A percentile compares a stretch with the other conserved stretches of the same genome.
phyloP scores from a whole-genome alignment of 176 grass and related monocot species.

The Raddia distichophylla region DNA sequence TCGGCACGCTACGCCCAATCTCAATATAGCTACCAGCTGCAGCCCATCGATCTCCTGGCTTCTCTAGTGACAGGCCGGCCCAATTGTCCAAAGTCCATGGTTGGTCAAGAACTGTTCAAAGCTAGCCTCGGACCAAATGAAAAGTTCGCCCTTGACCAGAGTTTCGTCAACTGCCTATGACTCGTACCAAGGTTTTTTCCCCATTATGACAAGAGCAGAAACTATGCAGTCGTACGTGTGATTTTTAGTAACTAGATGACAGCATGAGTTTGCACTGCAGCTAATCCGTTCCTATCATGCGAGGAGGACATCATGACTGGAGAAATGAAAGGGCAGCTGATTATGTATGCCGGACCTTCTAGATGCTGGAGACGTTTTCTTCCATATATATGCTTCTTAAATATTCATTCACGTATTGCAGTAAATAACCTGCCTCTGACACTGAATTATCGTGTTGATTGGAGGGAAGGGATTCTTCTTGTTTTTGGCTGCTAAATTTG shows the following conservation, averaged over 20 bases:
- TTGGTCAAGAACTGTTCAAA: conserved; percentile 40
- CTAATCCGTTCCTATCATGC: background rate
- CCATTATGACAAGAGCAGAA: background rate
- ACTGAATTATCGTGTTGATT: background rate
- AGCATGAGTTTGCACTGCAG: background rate
- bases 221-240: background rate
- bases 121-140: background rate
- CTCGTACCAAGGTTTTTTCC: background rate
- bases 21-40: background rate
- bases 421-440: background rate
- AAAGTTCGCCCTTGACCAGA: conserved; percentile 20
- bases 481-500: background rate
- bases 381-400: background rate
- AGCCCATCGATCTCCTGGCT: background rate
- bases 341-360: conserved; percentile 19
- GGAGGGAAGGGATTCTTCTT: background rate
- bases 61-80: background rate
- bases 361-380: background rate
- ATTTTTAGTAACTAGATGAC: background rate
- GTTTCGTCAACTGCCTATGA: conserved; percentile 38
- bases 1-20: too few relatives aligned
- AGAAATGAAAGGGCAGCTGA: background rate
- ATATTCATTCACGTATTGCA: background rate
- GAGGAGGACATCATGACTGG: background rate
- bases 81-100: background rate